phyloP scores from a whole-genome alignment of 192 early-diverging fungal species.

The Gonapodya prolifera region DNA sequence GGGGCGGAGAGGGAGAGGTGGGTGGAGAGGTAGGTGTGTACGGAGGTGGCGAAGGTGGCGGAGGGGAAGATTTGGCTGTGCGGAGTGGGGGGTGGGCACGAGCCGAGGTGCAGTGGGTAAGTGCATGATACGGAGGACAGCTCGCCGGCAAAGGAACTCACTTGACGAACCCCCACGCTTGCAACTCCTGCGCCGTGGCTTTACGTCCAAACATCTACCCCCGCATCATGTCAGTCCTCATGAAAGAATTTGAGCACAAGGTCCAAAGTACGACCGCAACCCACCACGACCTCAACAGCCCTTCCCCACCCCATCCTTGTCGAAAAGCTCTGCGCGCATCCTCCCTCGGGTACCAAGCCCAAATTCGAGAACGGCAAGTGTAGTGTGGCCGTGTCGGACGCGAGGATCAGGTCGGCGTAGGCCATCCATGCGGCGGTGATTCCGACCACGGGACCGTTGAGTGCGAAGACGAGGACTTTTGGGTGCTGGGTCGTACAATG shows the following conservation, averaged over 20 bases:
- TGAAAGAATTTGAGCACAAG: background rate
- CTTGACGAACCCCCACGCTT: background rate
- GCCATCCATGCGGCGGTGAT: constrained; percentile 3
- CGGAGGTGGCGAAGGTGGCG: background rate
- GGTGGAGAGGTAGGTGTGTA: background rate
- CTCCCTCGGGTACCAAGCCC: background rate
- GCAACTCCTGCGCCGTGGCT: background rate
- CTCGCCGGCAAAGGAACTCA: background rate
- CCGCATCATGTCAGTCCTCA: background rate
- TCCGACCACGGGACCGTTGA: constrained; percentile 6
- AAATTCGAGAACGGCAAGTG: background rate
- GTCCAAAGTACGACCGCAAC: too few relatives aligned
- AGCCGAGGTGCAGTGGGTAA: too few relatives aligned
- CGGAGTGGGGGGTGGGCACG: background rate
- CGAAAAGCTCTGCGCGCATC: background rate
- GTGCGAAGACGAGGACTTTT: background rate
- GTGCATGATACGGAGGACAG: too few relatives aligned
- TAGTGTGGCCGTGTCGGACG: background rate
- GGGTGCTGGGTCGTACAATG: background rate
- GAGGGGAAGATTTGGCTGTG: background rate
- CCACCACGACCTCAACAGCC: constrained; percentile 2
- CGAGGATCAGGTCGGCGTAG: background rate
- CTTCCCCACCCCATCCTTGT: background rate
- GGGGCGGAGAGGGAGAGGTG: background rate
- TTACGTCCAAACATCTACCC: background rate